These are phyloP conservation scores for Leucocoprinus sp. DNA, from an alignment of 768 basidiomycete species.

Conservation along the genomic window DNA sequence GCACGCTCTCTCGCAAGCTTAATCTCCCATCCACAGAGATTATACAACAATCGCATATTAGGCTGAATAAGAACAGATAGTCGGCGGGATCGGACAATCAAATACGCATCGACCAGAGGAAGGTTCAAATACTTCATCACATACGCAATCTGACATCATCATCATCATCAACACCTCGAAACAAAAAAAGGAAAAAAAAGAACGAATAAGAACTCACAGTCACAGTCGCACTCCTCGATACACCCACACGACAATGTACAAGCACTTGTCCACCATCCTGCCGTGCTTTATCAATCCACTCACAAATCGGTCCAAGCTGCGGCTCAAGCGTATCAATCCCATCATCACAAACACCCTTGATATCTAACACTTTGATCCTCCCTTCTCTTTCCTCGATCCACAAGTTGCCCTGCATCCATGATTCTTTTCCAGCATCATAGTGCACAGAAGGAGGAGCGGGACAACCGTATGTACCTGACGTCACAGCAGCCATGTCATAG, in stretches of 20 bases:
- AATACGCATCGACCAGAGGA: conserved; percentile 87
- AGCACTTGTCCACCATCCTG: conserved; percentile 80
- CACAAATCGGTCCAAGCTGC: conserved; percentile 80
- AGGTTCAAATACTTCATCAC: conserved; percentile 89
- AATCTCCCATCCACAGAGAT: conserved; percentile 92
- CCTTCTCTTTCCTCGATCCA: conserved; percentile 87
- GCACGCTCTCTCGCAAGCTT: conserved; percentile 76
- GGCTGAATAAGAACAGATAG: conserved; percentile 91
- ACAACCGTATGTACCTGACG: conserved; percentile 20
- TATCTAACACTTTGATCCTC: conserved; percentile 84
- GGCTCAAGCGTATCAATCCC: conserved; percentile 93
- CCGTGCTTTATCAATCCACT: conserved; percentile 88
- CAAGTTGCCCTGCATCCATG: conserved; percentile 58
- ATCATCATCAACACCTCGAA: background rate
- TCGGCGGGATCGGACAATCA: conserved; percentile 84
- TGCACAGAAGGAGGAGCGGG: conserved; percentile 24
- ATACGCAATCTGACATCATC: conserved; percentile 68
- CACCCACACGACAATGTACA: conserved; percentile 99
- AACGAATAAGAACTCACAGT: conserved; percentile 42
- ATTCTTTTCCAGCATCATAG: conserved; percentile 36
- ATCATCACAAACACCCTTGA: conserved; percentile 91
- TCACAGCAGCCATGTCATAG: no score
- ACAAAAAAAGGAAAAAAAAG: conserved; percentile 6
- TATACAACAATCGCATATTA: conserved; percentile 92
- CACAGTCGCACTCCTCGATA: conserved; percentile 88